phyloP scores from a whole-genome alignment of 805 yeast species.

The Yamadazyma kitorensis region DNA sequence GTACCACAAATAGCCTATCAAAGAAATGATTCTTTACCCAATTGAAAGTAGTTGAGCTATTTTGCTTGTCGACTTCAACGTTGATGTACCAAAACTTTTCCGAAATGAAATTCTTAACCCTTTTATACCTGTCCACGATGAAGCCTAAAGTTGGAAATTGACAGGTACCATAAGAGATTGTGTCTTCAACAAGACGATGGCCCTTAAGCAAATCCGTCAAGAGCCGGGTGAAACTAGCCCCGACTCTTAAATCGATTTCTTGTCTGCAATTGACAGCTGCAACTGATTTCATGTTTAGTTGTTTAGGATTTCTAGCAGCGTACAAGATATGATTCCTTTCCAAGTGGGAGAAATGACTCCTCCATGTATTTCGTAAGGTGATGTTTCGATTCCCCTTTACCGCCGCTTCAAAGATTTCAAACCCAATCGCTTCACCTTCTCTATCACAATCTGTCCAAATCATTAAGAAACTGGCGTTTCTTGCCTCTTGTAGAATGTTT shows the following conservation, averaged over 20 bases:
- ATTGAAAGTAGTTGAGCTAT: conserved; percentile 30
- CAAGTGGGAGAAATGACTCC: conserved; percentile 87
- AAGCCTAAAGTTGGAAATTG: conserved; percentile 97
- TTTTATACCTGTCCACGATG: conserved; percentile 84
- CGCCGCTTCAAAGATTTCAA: conserved; percentile 76
- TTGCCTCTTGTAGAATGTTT: conserved; percentile 68
- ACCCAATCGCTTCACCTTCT: conserved; percentile 93
- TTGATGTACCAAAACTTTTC: conserved; percentile 81
- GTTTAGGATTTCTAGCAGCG: conserved; percentile 71
- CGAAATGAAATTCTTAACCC: conserved; percentile 66
- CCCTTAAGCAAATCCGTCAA: conserved; percentile 54
- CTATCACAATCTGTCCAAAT: conserved; percentile 99
- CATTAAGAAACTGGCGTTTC: conserved; percentile 61
- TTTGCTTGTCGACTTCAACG: conserved; percentile 46
- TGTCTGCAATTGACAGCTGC: conserved; percentile 83
- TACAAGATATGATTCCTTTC: conserved; percentile 68
- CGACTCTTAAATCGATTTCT: conserved; percentile 86
- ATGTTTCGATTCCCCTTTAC: conserved; percentile 45
- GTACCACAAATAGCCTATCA: conserved; percentile 63
- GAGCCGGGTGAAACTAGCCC: conserved; percentile 83
- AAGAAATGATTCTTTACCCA: conserved; percentile 77
- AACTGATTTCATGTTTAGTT: conserved; percentile 64
- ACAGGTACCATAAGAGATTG: conserved; percentile 84
- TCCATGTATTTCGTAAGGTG: conserved; percentile 44
- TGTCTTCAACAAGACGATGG: conserved; percentile 25